Base-by-base conservation (phyloP, 202 grass and related monocot genomes). In the Eragrostis tef region DNA sequence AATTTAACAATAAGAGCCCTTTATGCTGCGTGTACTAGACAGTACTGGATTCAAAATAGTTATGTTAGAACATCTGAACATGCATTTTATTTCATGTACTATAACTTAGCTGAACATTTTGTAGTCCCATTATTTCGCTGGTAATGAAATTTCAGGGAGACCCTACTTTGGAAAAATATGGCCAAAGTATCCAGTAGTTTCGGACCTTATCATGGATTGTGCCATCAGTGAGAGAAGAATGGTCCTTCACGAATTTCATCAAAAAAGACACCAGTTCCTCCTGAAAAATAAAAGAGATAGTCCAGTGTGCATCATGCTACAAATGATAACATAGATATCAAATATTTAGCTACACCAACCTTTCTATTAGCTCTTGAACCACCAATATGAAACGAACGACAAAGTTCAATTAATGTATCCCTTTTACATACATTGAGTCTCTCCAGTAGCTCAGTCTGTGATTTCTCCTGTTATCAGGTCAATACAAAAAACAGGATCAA, bases 301-400 rank as follows among this genome's bases (percentile, higher is more conserved):
- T 75, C 36, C 9, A 71, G 41, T 70, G 36, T 70, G 24, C 56
- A 63, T 53, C 61, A 22, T 19, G 16, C 51, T 24, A 15, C n/a
- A 47, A 11, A 50, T 31, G 67, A 74, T 52, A 64, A 69, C 43
- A 78, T 61, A 86, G 74, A 52, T 21, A 69, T 42, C 6, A 77
- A 59, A 70, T 70, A 71, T 43, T 58, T 71, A 77, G 46, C 45
- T 27, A 26, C 8, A 75, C 54, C 36, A 79, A 90, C 84, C 88
- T 90, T 90, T 75, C 57, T 90, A 56, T 82, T 86, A 83, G 74
- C 64, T 83, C 80, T 86, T 71, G 88, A 90, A 60, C 88, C 84
- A 86, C 49, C 59, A n/a, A 86, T 19, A 80, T 75, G 46, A 86
- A 86, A 75, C 22, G 79, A 90, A 64, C 39, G 79, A 14, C 84